A percentile compares a stretch with the other conserved stretches of the same genome.
Evolutionary conservation across 495 filamentous ascomycete species (phyloP).

Genomic region (Aspergillus avenaceus): DNA sequence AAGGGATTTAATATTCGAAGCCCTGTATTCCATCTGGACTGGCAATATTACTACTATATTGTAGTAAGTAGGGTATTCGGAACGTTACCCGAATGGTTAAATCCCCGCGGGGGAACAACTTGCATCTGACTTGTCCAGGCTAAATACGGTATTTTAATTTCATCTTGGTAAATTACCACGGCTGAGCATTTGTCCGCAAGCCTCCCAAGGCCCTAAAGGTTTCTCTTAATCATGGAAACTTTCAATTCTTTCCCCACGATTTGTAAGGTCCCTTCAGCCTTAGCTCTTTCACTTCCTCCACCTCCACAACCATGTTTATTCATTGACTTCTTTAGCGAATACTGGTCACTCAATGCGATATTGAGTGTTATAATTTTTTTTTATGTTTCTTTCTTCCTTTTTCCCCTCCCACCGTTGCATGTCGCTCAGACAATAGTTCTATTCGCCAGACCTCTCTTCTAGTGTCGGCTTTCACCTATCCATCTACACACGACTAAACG

Average conservation of each 20-base stretch:
- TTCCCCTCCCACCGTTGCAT: not conserved
- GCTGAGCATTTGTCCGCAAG: constrained; percentile 21
- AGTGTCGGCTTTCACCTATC: not conserved
- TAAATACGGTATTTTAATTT: not conserved
- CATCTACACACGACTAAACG: not conserved
- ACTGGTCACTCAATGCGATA: not conserved
- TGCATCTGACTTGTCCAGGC: not conserved
- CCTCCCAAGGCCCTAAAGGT: constrained; percentile 3
- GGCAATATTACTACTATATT: not conserved
- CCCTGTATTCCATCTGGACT: not conserved
- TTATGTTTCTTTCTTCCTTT: not conserved
- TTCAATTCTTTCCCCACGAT: constrained; percentile 2
- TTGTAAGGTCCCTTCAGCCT: not conserved
- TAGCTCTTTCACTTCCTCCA: not conserved
- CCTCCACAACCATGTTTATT: not conserved
- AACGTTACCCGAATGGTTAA: not conserved
- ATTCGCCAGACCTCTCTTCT: too few species aligned
- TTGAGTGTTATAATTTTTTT: not conserved
- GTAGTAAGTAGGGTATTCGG: too few species aligned
- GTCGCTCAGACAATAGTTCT: too few species aligned
- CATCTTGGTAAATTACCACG: constrained; percentile 1
- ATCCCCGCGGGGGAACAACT: constrained; percentile 25
- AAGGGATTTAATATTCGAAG: not conserved
- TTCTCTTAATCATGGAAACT: not conserved
- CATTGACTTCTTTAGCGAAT: not conserved